These are phyloP conservation scores for Westerdykella aurantiaca DNA, from an alignment of 2,329 filamentous ascomycete genomes.

Conservation along the genomic window DNA sequence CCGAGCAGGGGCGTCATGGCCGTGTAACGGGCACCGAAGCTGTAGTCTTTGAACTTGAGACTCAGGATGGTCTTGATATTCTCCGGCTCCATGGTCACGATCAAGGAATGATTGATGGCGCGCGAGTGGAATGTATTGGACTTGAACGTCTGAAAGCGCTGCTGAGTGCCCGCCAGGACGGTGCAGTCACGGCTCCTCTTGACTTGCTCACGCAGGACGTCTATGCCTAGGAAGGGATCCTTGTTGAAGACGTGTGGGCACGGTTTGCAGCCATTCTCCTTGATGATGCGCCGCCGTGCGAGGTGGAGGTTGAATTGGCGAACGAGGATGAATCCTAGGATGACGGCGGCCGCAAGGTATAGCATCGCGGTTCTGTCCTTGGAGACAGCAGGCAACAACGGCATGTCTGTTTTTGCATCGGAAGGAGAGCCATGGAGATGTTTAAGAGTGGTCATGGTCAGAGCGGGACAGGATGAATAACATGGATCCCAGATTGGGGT, in stretches of 20 bases:
- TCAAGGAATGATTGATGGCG: conserved; percentile 27
- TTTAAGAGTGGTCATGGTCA: no score
- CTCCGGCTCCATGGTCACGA: conserved; percentile 43
- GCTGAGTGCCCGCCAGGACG: neutral
- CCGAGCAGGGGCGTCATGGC: conserved; percentile 41
- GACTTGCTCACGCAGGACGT: conserved; percentile 39
- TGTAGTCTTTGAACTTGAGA: conserved; percentile 45
- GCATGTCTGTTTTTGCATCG: no score
- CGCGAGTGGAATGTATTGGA: conserved; percentile 39
- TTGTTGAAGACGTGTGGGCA: conserved; percentile 45
- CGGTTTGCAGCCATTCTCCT: conserved; percentile 45
- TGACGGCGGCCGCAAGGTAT: conserved; percentile 24
- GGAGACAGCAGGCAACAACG: neutral
- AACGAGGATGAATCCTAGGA: conserved; percentile 33
- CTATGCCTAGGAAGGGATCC: conserved; percentile 52
- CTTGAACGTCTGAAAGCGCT: conserved; percentile 29
- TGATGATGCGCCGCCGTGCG: conserved; percentile 34
- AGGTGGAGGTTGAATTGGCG: conserved; percentile 31
- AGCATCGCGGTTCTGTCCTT: conserved; percentile 10
- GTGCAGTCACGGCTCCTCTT: conserved; percentile 8
- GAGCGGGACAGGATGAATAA: no score
- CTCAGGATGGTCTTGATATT: conserved; percentile 45
- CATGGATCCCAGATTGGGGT: no score
- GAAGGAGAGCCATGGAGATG: no score
- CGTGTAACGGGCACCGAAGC: conserved; percentile 31